A percentile compares a stretch with the other conserved stretches of the same genome.
Conservation (phyloP, 2,329 filamentous ascomycete genomes). For the Alternaria triticina region DNA sequence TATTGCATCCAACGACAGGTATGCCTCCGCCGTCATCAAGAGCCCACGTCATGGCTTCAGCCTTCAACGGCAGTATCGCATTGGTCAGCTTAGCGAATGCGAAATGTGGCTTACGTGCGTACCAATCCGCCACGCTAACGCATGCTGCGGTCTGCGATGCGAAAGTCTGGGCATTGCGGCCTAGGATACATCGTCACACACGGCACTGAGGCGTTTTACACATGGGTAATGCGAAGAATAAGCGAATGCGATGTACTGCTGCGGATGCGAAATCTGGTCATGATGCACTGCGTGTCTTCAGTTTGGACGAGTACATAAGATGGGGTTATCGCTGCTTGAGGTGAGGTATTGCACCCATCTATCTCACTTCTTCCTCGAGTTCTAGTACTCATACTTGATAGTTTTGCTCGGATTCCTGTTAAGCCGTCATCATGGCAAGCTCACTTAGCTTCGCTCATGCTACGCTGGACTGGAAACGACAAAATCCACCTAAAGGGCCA, state of each 20-base stretch:
- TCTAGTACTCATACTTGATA: not conserved
- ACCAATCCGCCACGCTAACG: not conserved
- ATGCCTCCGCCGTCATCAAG: not conserved
- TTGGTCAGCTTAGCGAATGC: constrained; percentile 10
- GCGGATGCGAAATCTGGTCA: not conserved
- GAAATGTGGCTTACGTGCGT: not conserved
- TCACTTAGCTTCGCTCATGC: not conserved
- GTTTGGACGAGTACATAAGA: not conserved
- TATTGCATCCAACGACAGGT: not conserved
- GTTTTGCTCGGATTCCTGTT: not conserved
- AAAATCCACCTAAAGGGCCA: constrained; percentile 25
- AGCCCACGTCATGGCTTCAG: not conserved
- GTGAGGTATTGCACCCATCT: not conserved
- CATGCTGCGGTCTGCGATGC: not conserved
- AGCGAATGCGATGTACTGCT: constrained; percentile 2
- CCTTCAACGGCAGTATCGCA: not conserved
- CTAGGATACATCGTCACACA: not conserved
- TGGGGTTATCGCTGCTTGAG: not conserved
- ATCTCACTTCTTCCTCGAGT: not conserved
- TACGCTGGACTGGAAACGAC: constrained; percentile 16
- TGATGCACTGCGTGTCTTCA: not conserved
- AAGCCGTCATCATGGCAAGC: not conserved
- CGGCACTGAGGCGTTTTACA: not conserved
- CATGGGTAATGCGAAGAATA: not conserved
- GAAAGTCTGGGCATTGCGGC: not conserved